Evolutionary conservation across 2,329 filamentous ascomycete genomes (phyloP).

Genomic region (Penicillium freii): DNA sequence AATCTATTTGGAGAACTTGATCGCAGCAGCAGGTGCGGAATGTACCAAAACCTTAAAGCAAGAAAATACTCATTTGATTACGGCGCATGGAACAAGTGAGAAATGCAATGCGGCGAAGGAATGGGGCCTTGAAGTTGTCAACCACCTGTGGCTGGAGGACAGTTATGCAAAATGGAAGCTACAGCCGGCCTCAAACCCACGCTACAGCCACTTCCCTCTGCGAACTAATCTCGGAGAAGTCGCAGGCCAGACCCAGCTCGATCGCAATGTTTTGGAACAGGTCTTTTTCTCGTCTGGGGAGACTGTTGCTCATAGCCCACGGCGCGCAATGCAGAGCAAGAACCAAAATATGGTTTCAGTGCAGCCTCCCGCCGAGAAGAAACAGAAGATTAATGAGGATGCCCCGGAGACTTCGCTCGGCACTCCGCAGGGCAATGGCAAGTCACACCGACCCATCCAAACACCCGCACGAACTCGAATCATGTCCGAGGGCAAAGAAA

Average conservation of each 20-base stretch:
- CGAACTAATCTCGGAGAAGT: constrained; percentile 91
- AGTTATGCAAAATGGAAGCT: constrained; percentile 87
- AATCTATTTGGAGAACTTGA: constrained; percentile 88
- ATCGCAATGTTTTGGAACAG: constrained; percentile 69
- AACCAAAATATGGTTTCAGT: constrained; percentile 33
- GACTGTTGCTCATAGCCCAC: constrained; percentile 17
- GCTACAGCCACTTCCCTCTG: constrained; percentile 82
- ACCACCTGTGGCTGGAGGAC: constrained; percentile 96
- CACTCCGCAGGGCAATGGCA: constrained; percentile 30
- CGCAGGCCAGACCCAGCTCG: constrained; percentile 82
- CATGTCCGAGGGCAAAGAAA: constrained; percentile 69
- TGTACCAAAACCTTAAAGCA: constrained; percentile 94
- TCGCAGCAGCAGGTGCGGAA: constrained; percentile 76
- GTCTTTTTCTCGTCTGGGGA: constrained; percentile 55
- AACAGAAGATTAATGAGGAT: constrained; percentile 19
- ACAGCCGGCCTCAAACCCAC: constrained; percentile 67
- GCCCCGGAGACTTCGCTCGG: constrained; percentile 18
- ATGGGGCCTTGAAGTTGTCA: constrained; percentile 86
- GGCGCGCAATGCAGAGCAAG: constrained; percentile 37
- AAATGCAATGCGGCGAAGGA: constrained; percentile 90
- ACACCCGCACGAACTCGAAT: constrained; percentile 57
- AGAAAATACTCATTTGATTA: constrained; percentile 94
- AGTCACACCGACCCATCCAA: constrained; percentile 36
- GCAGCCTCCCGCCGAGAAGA: constrained; percentile 24
- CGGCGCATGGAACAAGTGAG: constrained; percentile 82